phyloP scores from a whole-genome alignment of 176 grass and related monocot genomes.

The Rhynchospora tenuis region DNA sequence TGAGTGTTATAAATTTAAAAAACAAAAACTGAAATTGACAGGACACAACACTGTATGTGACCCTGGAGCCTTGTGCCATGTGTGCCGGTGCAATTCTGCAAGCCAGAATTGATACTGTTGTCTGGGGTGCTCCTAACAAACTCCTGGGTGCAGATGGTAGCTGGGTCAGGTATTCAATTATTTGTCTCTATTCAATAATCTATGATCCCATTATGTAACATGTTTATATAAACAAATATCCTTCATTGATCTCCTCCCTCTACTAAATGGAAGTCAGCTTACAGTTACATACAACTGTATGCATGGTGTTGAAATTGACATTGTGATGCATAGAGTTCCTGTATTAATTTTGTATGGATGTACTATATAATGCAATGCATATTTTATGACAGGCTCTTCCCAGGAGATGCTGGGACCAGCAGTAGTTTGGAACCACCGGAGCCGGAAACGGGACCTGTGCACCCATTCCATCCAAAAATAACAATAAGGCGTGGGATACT shows the following conservation, averaged over 20 bases:
- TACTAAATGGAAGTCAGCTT: not conserved
- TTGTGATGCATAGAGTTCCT: not conserved
- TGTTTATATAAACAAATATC: not conserved
- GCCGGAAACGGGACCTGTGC: slow-evolving; percentile 45
- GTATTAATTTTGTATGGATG: not conserved
- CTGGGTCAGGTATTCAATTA: slow-evolving; percentile 76
- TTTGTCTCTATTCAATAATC: not conserved
- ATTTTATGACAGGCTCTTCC: slow-evolving; percentile 53
- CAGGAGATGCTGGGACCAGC: slow-evolving; percentile 51
- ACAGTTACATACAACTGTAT: not conserved
- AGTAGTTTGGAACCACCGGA: slow-evolving; percentile 38
- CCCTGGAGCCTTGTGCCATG: slow-evolving; percentile 92
- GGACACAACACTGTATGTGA: slow-evolving; percentile 95
- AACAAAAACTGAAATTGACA: slow-evolving; percentile 17
- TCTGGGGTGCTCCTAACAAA: slow-evolving; percentile 96
- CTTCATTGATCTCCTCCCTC: not conserved
- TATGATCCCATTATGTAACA: not conserved
- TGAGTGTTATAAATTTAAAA: not conserved
- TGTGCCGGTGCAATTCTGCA: slow-evolving; percentile 96
- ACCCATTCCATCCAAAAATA: slow-evolving; percentile 94
- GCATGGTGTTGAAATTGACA: not conserved
- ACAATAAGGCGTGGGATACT: slow-evolving; percentile 61
- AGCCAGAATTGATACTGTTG: slow-evolving; percentile 83
- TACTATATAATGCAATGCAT: not conserved
- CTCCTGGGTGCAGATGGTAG: slow-evolving; percentile 95